Percentiles rank a stretch among this genome's conserved stretches.
Conservation (phyloP, 768 basidiomycete species). For the Neoboletus magnificus region DNA sequence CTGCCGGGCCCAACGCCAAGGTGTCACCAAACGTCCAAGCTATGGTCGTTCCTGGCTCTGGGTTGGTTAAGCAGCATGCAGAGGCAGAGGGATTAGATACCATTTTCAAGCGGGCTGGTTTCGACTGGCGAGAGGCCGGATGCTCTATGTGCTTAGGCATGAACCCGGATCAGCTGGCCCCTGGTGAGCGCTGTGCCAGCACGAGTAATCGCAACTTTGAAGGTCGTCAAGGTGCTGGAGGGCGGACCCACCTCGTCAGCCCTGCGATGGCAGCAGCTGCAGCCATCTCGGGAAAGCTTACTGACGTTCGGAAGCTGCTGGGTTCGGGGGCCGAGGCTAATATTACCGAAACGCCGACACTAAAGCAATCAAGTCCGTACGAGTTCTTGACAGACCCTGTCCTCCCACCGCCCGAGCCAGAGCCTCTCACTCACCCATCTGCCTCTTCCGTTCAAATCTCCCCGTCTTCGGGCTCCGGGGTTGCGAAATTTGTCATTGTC, state of each 20-base stretch:
- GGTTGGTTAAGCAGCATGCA: slow-evolving; percentile 85
- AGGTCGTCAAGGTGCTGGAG: slow-evolving; percentile 85
- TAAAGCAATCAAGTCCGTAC: slow-evolving; percentile 68
- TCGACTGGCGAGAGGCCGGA: slow-evolving; percentile 93
- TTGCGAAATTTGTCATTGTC: slow-evolving; percentile 63
- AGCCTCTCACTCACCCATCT: slow-evolving; percentile 34
- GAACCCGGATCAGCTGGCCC: slow-evolving; percentile 88
- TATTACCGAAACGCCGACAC: slow-evolving; percentile 43
- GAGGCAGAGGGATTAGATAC: slow-evolving; percentile 85
- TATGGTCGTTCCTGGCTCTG: slow-evolving; percentile 92
- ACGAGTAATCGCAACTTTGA: slow-evolving; percentile 95
- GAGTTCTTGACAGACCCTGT: slow-evolving; percentile 77
- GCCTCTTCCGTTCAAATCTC: slow-evolving; percentile 34
- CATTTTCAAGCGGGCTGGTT: slow-evolving; percentile 86
- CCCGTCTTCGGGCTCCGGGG: slow-evolving; percentile 44
- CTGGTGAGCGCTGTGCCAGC: slow-evolving; percentile 83
- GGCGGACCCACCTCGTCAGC: slow-evolving; percentile 83
- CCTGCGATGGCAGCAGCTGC: slow-evolving; percentile 94
- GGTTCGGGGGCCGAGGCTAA: slow-evolving; percentile 41
- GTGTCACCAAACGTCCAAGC: slow-evolving; percentile 74
- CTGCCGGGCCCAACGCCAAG: slow-evolving; percentile 69
- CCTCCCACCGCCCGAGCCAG: slow-evolving; percentile 51
- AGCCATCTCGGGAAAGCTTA: slow-evolving; percentile 79
- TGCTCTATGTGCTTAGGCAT: slow-evolving; percentile 97
- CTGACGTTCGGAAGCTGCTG: slow-evolving; percentile 79